A percentile compares a stretch with the other conserved stretches of the same genome.
Conservation (phyloP, 2,329 filamentous ascomycete species). For the Colletotrichum viniferum region DNA sequence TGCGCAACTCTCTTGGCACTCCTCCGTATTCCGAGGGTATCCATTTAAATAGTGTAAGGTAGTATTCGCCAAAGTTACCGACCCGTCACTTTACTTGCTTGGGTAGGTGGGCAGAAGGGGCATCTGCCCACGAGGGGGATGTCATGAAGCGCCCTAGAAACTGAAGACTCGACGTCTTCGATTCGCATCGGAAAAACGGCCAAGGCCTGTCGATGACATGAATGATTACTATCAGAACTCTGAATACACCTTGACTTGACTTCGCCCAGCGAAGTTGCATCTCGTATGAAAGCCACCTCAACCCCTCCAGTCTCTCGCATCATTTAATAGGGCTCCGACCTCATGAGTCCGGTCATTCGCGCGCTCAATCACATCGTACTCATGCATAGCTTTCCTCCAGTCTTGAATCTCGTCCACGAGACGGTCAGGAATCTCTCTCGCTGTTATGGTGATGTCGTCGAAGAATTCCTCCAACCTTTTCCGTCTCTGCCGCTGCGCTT, state of each 20-base stretch:
- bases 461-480: background rate
- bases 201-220: no score
- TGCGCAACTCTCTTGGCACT: background rate
- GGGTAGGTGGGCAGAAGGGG: background rate
- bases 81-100: background rate
- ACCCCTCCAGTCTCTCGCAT: background rate
- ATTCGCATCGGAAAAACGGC: no score
- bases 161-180: no score
- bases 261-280: background rate
- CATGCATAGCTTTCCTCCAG: background rate
- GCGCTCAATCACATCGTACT: background rate
- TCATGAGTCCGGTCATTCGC: background rate
- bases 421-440: background rate
- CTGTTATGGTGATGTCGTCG: background rate
- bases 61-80: background rate
- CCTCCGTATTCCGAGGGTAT: background rate
- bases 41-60: background rate
- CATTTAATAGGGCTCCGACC: background rate
- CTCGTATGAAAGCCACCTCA: background rate
- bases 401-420: background rate
- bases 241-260: no score
- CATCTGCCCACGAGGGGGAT: background rate
- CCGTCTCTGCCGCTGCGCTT: background rate
- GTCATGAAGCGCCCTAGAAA: background rate
- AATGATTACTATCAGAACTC: no score